Evolutionary conservation across 2,329 filamentous ascomycete genomes (phyloP).

Genomic region (Alternaria dauci): DNA sequence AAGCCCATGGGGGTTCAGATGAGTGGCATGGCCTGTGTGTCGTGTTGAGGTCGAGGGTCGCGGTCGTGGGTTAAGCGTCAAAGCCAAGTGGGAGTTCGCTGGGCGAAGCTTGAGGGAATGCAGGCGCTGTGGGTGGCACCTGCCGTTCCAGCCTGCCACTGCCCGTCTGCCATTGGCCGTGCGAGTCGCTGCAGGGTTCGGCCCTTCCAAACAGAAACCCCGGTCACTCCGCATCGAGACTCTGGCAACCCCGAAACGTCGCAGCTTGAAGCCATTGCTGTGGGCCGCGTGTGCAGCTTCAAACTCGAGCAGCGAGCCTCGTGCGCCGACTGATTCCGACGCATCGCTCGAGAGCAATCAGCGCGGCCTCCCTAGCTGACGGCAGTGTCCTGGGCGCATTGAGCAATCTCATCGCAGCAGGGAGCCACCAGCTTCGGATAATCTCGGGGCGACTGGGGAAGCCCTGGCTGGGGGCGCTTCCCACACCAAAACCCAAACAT

Average conservation of each 20-base stretch:
- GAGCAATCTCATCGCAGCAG: background rate
- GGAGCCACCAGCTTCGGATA: background rate
- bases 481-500: background rate
- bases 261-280: constrained; percentile 5
- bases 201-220: constrained; percentile 10
- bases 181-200: constrained; percentile 7
- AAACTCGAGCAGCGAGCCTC: background rate
- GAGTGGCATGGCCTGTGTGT: constrained; percentile 26
- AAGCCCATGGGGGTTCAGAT: constrained; percentile 42
- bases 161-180: constrained; percentile 1
- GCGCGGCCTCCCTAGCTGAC: background rate
- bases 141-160: constrained; percentile 16
- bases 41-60: constrained; percentile 17
- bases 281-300: constrained; percentile 2
- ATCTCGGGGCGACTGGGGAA: constrained; percentile 3
- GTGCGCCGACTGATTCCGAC: background rate
- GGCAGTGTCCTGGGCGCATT: background rate
- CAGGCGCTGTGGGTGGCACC: constrained; percentile 24
- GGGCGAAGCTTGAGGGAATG: constrained; percentile 22
- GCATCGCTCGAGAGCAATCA: background rate
- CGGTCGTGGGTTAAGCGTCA: constrained; percentile 30
- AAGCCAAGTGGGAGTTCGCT: constrained; percentile 38
- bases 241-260: constrained; percentile 11
- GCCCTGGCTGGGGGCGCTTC: background rate
- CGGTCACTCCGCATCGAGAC: constrained; percentile 3